These are phyloP conservation scores for Adiantum capillusveneris DNA, from an alignment of 75 land plant genomes.

Conservation along the genomic window DNA sequence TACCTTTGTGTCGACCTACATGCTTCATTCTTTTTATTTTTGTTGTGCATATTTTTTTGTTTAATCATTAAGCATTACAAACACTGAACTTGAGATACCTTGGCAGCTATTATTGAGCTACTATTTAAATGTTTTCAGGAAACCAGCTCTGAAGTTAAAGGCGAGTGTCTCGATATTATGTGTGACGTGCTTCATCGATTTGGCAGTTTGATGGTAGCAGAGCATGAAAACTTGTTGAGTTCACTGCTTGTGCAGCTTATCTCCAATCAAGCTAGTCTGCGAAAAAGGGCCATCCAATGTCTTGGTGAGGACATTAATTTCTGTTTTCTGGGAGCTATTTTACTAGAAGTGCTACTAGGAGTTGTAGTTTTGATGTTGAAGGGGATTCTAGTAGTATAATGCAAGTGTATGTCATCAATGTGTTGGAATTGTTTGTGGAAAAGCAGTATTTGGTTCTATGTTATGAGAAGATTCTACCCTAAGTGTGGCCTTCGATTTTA, in stretches of 20 bases:
- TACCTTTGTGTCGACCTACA: constrained; percentile 2
- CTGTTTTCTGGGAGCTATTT: background rate
- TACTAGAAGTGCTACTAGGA: background rate
- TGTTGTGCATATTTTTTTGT: background rate
- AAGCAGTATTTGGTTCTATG: no score
- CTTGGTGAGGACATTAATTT: constrained; percentile 52
- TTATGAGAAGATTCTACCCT: no score
- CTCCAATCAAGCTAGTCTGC: constrained; percentile 76
- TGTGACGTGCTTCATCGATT: constrained; percentile 95
- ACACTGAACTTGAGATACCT: no score
- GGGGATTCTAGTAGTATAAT: no score
- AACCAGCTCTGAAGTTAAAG: constrained; percentile 71
- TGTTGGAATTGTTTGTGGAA: no score
- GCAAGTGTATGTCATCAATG: no score
- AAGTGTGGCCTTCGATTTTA: no score
- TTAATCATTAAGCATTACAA: no score
- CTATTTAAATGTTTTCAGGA: constrained; percentile 45
- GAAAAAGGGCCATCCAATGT: constrained; percentile 84
- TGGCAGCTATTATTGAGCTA: no score
- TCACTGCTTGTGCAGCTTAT: constrained; percentile 75
- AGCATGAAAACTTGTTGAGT: constrained; percentile 59
- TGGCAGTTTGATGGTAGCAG: constrained; percentile 73
- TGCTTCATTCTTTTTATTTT: no score
- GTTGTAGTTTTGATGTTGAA: no score
- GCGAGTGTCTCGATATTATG: constrained; percentile 90